Evolutionary conservation across 2,329 filamentous ascomycete genomes (phyloP), one percentile per base, ranked within the genome.

Genomic region (Colletotrichum eleusines): DNA sequence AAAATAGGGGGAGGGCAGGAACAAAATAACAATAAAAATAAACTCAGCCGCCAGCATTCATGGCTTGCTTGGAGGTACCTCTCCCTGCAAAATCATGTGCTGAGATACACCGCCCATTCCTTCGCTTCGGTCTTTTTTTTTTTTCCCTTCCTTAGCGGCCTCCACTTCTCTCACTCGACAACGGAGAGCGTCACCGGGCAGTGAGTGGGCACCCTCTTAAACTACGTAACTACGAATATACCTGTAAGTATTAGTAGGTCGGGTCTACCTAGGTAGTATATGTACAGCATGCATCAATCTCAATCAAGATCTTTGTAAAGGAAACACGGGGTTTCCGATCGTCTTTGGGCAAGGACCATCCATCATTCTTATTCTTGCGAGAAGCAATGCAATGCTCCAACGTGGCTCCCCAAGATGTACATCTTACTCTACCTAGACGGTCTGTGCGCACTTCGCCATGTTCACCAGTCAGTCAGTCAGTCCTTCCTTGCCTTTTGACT

Each of bases 141-240:
- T n/a, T n/a, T n/a, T n/a, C n/a, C n/a, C n/a, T n/a, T 9, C 38
- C 28, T 20, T 51, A 51, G 59, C 33, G 46, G 60, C 35, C 60
- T 63, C 60, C 60, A 63, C 60, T 63, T 51, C 35, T 42, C 46
- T 44, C 35, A 46, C 44, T 54, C 26, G 60, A 42, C 33, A 38
- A 51, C 60, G 11, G n/a, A 48, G 35, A 54, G 60, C 60, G 60
- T 63, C 60, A 63, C 60, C 26, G 35, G 60, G 60, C 35, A 50
- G 20, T 46, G 42, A 23, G 44, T 23, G 44, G 44, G n/a, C 20
- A 23, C 38, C 44, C 14, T 12, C 44, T 23, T 23, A 8, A 42
- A 20, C 16, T 20, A 16, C 16, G 40, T 35, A 35, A 9, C 6
- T 11, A 35, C 33, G 5, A 35, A 9, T 35, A 35, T 12, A 38